Conservation (phyloP, 2,329 filamentous ascomycete species). For the Epichloe brachyelytri region DNA sequence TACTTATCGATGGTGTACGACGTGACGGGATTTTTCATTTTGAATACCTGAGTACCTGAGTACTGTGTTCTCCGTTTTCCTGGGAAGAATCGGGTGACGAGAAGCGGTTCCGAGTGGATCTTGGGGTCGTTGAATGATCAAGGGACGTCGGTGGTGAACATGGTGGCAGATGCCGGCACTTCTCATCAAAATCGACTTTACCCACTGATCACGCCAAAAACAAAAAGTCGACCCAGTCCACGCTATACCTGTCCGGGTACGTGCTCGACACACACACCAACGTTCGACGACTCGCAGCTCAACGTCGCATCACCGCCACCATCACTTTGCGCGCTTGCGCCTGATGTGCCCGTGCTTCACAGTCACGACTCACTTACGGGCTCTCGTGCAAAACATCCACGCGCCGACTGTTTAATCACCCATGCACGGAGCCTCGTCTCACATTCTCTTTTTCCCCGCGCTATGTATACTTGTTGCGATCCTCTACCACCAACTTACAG, state of each 20-base stretch:
- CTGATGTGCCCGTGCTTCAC: not conserved
- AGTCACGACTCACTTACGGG: not conserved
- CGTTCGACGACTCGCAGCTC: too few species aligned
- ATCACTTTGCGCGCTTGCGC: not conserved
- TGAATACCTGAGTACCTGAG: too few species aligned
- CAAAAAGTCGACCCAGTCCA: not conserved
- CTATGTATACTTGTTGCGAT: constrained; percentile 3
- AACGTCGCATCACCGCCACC: not conserved
- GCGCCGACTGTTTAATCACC: not conserved
- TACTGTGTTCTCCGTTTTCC: too few species aligned
- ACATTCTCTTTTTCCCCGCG: not conserved
- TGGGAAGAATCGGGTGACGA: too few species aligned
- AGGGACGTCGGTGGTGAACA: too few species aligned
- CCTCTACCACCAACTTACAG: not conserved
- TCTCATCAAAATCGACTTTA: not conserved
- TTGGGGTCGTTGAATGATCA: too few species aligned
- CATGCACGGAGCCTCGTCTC: not conserved
- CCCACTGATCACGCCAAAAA: not conserved
- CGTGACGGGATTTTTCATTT: too few species aligned
- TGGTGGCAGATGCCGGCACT: too few species aligned
- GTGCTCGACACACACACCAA: not conserved
- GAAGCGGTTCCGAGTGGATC: too few species aligned
- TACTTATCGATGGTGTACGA: too few species aligned
- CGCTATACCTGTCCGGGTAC: not conserved
- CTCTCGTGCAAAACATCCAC: not conserved